Conservation (phyloP, 2,329 filamentous ascomycete species). For the Ophiostoma novo-ulmi region DNA sequence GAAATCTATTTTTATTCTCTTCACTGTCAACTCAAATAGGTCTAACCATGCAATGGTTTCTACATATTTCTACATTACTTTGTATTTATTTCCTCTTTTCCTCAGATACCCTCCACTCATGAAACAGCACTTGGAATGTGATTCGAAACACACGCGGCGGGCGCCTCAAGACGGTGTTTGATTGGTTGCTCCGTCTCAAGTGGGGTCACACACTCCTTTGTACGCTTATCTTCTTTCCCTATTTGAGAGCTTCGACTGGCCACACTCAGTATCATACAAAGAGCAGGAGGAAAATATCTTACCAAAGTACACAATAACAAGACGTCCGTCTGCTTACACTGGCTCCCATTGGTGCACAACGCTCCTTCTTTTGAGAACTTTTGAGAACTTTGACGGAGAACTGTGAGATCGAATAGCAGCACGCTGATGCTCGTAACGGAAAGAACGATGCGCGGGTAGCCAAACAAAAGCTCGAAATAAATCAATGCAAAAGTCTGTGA, state of each 20-base stretch:
- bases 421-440: not conserved
- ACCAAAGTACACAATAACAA: not conserved
- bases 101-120: slow-evolving; percentile 13
- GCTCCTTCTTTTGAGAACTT: not conserved
- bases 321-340: not conserved
- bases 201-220: not conserved
- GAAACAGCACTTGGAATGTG: slow-evolving; percentile 26
- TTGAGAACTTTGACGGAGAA: not conserved
- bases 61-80: not conserved
- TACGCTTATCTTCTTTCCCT: not conserved
- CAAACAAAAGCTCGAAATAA: not conserved
- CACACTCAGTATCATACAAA: no score
- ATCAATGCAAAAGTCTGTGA: not conserved
- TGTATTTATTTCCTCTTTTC: not conserved
- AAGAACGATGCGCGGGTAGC: not conserved
- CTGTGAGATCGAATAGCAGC: not conserved
- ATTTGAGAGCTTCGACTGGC: no score
- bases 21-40: not conserved
- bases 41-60: not conserved
- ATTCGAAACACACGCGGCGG: slow-evolving; percentile 28
- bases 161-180: slow-evolving; percentile 25
- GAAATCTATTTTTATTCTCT: not conserved
- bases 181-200: slow-evolving; percentile 19
- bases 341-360: not conserved
- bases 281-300: not conserved